These are phyloP conservation scores for Dioscorea zingiberensis DNA, from an alignment of 106 monocot genomes.

Conservation along the genomic window DNA sequence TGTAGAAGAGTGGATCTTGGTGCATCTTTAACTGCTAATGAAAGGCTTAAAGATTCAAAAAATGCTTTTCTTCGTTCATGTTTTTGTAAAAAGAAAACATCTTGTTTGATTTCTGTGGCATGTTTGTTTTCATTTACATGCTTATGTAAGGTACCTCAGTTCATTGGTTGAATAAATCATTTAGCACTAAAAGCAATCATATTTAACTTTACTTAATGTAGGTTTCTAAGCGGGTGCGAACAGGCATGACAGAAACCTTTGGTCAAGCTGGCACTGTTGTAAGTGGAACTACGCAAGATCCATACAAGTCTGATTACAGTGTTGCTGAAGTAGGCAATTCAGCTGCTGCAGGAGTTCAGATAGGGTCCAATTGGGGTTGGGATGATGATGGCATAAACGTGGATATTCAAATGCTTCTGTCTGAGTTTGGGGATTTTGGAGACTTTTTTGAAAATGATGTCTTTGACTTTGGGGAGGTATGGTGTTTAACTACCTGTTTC, in stretches of 20 bases:
- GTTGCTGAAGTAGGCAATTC: conserved; percentile 38
- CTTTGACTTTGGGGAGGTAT: conserved; percentile 82
- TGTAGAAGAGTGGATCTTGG: no score
- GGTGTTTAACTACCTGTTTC: conserved; percentile 1
- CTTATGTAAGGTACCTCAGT: no score
- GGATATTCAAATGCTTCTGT: conserved; percentile 60
- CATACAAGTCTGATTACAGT: conserved; percentile 30
- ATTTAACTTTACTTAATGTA: conserved; percentile 15
- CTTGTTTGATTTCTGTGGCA: no score
- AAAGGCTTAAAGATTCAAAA: no score
- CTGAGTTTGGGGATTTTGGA: conserved; percentile 81
- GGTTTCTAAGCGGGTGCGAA: conserved; percentile 61
- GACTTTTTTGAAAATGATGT: conserved; percentile 85
- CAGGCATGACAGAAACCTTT: conserved; percentile 34
- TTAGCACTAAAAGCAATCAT: no score
- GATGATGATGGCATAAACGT: conserved; percentile 56
- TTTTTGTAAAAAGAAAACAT: no score
- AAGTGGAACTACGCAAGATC: conserved; percentile 23
- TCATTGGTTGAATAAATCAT: no score
- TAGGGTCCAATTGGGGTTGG: conserved; percentile 50
- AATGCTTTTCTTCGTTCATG: no score
- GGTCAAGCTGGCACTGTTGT: conserved; percentile 43
- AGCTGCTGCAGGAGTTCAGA: conserved; percentile 21
- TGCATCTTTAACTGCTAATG: no score
- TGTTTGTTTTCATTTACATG: no score